Percentiles rank a stretch among this genome's conserved stretches.
Evolutionary conservation across 257 asterid species (phyloP).

Genomic region (Solanum megistacrolobum): DNA sequence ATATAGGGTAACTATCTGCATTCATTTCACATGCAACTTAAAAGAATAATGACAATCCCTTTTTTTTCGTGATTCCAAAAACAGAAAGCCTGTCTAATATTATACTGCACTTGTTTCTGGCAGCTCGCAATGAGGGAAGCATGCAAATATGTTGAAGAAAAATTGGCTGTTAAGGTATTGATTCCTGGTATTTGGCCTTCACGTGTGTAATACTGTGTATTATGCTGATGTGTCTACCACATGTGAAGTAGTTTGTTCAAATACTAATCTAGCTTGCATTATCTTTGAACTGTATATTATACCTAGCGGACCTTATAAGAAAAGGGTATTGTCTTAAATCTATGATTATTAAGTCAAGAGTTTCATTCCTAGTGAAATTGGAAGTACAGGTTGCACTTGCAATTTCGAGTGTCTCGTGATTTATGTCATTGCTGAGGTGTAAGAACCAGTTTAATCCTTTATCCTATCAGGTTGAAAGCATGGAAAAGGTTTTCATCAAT

Average conservation of each 20-base stretch:
- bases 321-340: not conserved
- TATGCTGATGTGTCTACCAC: not conserved
- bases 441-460: not conserved
- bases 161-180: constrained; percentile 74
- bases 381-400: not conserved
- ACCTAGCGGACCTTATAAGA: not conserved
- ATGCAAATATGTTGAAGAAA: constrained; percentile 92
- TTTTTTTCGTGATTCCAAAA: not conserved
- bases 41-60: not conserved
- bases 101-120: constrained; percentile 6
- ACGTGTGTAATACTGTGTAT: not conserved
- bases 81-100: not conserved
- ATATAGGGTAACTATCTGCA: constrained; percentile 49
- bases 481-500: not conserved
- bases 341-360: not conserved
- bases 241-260: not conserved
- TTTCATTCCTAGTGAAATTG: not conserved
- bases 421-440: not conserved
- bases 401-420: not conserved
- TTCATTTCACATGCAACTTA: not conserved
- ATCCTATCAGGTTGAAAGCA: not conserved
- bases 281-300: not conserved
- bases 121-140: constrained; percentile 99
- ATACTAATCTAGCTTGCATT: not conserved
- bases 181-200: not conserved